Base-by-base conservation (phyloP, 805 yeast genomes). In the Hanseniaspora valbyensis region DNA sequence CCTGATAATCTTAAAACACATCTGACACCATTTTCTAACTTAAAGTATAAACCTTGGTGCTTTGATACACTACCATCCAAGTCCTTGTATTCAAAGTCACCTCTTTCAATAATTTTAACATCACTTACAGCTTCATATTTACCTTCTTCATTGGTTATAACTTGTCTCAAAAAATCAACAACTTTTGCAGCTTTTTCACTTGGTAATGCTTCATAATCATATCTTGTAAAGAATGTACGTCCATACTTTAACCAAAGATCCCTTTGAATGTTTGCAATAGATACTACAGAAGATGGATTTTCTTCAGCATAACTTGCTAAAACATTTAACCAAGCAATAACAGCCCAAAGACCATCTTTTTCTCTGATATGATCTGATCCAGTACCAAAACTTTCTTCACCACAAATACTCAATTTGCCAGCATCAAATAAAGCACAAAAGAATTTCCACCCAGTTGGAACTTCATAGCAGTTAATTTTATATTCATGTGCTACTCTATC, bases 381-480 rank as follows among this genome's bases (percentile, higher is more conserved):
- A 26, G 98, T 90, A 61, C 98, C 98, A 61, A 90, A 90, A 28
- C 95, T 83, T 70, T 90, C 98, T 69, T 90, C 98, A 59, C 98
- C 98, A 69, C 98, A 90, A 62, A 90, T 90, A 53, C 95, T 84
- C 59, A 90, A 75, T 69, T 88, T 89, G 61, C 86, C 78, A 36
- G 95, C 89, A 64, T 90, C 98, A 61, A 90, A 90, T 57, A 90
- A 70, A 4, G 95, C 90, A 69, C 97, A 89, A 76, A 90, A 90
- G 65, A 90, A 90, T 69, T 90, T 90, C 98, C 98, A 90, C 32
- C 97, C 98, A 18, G 98, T 90, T 50, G 98, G 98, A 5, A 92
- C 97, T 68, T 92, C 98, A 67, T 90, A 90, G 54, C 81, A 71
- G 45, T 80, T 69, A 56, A 90, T 69, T 29, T 82, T 82, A 66